Evolutionary conservation across 306 rosid species (phyloP), one percentile per base, ranked within the genome.

Genomic region (Ziziphus jujuba): DNA sequence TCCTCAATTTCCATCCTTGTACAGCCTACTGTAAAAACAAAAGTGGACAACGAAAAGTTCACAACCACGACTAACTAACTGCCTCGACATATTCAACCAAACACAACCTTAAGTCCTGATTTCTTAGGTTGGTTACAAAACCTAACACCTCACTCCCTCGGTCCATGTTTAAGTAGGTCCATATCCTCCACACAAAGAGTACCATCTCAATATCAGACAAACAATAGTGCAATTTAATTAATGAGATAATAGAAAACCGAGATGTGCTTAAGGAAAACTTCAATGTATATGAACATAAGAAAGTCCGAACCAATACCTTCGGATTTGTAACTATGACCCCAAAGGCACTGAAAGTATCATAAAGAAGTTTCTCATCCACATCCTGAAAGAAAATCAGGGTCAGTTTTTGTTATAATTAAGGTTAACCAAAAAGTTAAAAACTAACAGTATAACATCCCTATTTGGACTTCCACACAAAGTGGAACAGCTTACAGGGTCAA

Each of bases 281-380:
- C 51, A 14, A 44, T 56, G 20, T 20, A 54, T 24, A 6, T 56
- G 17, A 17, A 75, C 33, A 28, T 7, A 55, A 52, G 7, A 62
- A 55, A 62, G 52, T 9, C 48, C 53, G 61, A 70, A 49, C 22
- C 2, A 61, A 20, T 67, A 95, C 99, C 99, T 95, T 90, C 6
- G 99, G 99, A 76, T 95, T 90, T 33, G 99, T 84, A 70, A 90
- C 99, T 75, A 95, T 95, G 76, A 88, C 97, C 68, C 97, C 97
- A 82, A 95, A 95, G 63, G 97, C 99, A 87, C 99, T 95, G 85
- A 95, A 95, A 36, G 97, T 95, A 72, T 95, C 99, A 17, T 90
- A 87, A 57, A 90, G 84, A 70, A 90, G 99, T 84, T 90, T 95
- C 84, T 95, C 99, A 72, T 95, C 99, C 21, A 95, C 96, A 84